A percentile compares a stretch with the other conserved stretches of the same genome.
phyloP scores from a whole-genome alignment of 2,329 filamentous ascomycete species.

The Claviceps capensis region DNA sequence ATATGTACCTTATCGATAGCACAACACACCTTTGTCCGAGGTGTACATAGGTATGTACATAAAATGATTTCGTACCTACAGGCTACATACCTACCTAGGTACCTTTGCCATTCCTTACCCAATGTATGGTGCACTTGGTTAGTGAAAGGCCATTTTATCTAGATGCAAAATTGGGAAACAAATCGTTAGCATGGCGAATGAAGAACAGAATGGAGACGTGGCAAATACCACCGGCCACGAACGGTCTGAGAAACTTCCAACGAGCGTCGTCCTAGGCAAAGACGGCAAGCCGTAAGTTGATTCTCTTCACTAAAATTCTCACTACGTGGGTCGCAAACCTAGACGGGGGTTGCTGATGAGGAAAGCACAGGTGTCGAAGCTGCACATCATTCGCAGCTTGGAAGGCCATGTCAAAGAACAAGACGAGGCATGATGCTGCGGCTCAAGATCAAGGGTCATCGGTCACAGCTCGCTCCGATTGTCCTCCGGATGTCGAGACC shows the following conservation, averaged over 20 bases:
- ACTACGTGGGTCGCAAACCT: not conserved
- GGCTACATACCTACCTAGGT: no score
- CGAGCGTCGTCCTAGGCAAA: slow-evolving; percentile 61
- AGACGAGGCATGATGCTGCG: slow-evolving; percentile 8
- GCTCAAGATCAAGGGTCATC: slow-evolving; percentile 8
- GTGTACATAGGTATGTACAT: no score
- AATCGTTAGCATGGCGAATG: slow-evolving; percentile 22
- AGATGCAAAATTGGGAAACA: not conserved
- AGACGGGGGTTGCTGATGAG: not conserved
- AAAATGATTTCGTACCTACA: no score
- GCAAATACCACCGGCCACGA: slow-evolving; percentile 13
- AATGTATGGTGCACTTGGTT: not conserved
- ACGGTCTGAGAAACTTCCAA: slow-evolving; percentile 44
- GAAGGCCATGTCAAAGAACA: slow-evolving; percentile 16
- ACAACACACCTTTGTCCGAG: no score
- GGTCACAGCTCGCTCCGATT: slow-evolving; percentile 41
- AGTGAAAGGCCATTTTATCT: not conserved
- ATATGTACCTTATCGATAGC: no score
- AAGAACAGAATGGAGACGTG: slow-evolving; percentile 19
- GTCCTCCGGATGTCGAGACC: slow-evolving; percentile 77
- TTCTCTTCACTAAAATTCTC: not conserved
- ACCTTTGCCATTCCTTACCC: no score
- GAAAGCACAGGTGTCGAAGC: slow-evolving; percentile 17
- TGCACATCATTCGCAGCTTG: slow-evolving; percentile 20
- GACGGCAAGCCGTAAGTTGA: slow-evolving; percentile 69